phyloP scores from a whole-genome alignment of 208 protist species.

The Naegleria lovaniensis region DNA sequence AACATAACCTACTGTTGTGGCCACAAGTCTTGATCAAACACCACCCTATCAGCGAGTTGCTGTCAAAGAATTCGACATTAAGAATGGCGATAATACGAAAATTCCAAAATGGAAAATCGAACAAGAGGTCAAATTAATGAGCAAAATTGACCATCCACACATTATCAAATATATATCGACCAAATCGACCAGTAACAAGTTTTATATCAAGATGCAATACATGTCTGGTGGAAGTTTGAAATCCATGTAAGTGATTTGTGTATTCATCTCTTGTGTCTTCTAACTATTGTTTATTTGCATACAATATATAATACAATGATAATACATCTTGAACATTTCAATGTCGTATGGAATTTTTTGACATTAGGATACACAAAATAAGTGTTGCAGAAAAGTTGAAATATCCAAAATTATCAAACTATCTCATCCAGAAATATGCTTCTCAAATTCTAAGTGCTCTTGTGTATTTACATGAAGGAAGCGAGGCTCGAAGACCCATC shows the following conservation, averaged over 20 bases:
- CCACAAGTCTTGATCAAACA: background rate
- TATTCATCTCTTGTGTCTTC: no score
- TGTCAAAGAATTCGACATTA: background rate
- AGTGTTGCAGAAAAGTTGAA: background rate
- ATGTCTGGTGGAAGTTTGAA: background rate
- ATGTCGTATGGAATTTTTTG: no score
- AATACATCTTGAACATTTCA: no score
- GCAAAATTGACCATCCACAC: background rate
- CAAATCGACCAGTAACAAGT: background rate
- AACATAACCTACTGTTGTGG: no score
- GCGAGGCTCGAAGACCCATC: background rate
- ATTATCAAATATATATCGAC: background rate
- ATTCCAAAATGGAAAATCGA: background rate
- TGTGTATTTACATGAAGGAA: background rate
- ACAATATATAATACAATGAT: no score
- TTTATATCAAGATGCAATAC: background rate
- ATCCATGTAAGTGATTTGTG: background rate
- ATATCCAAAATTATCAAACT: background rate
- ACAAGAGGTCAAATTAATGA: background rate
- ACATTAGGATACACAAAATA: no score
- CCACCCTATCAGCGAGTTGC: background rate
- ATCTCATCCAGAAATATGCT: background rate
- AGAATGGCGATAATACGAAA: background rate
- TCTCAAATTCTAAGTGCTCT: background rate
- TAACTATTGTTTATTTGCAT: no score